Conservation (phyloP, 2,329 filamentous ascomycete genomes). For the Penicillium sp. region DNA sequence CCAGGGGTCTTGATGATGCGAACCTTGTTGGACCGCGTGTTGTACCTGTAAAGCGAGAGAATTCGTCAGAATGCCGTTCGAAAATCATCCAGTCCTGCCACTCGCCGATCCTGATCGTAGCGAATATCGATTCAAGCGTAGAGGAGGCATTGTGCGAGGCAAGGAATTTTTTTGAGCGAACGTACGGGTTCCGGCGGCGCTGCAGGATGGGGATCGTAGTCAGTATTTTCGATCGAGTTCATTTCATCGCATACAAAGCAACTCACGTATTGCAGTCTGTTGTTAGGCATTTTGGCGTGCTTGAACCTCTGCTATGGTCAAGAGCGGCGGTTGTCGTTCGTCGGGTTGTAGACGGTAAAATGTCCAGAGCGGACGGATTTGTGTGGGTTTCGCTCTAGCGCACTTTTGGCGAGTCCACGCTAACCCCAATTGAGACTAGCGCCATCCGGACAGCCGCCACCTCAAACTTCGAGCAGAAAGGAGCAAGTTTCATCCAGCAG, state of each 20-base stretch:
- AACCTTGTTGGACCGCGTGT: constrained; percentile 97
- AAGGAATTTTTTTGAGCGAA: constrained; percentile 42
- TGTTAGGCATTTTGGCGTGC: constrained; percentile 59
- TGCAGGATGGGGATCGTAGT: constrained; percentile 45
- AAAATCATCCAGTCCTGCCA: constrained; percentile 11
- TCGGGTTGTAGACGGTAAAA: constrained; percentile 47
- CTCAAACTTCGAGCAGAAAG: constrained; percentile 42
- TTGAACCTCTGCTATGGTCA: constrained; percentile 52
- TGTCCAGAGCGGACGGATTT: constrained; percentile 49
- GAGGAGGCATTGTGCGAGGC: constrained; percentile 29
- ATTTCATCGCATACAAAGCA: constrained; percentile 12
- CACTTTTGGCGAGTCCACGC: constrained; percentile 49
- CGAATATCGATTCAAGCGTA: constrained; percentile 28
- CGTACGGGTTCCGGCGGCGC: constrained; percentile 82
- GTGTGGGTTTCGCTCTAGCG: constrained; percentile 51
- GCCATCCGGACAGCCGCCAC: constrained; percentile 42
- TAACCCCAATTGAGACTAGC: constrained; percentile 49
- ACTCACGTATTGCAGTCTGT: constrained; percentile 59
- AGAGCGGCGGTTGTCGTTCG: constrained; percentile 52
- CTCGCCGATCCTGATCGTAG: constrained; percentile 24
- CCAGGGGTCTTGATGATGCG: constrained; percentile 95
- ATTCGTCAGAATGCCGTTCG: constrained; percentile 42
- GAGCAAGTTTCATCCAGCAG: constrained; percentile 35
- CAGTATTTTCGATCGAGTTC: constrained; percentile 28
- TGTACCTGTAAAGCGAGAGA: constrained; percentile 71